These are phyloP conservation scores for Cytospora piceicola DNA, from an alignment of 2,329 filamentous ascomycete species.

Conservation along the genomic window DNA sequence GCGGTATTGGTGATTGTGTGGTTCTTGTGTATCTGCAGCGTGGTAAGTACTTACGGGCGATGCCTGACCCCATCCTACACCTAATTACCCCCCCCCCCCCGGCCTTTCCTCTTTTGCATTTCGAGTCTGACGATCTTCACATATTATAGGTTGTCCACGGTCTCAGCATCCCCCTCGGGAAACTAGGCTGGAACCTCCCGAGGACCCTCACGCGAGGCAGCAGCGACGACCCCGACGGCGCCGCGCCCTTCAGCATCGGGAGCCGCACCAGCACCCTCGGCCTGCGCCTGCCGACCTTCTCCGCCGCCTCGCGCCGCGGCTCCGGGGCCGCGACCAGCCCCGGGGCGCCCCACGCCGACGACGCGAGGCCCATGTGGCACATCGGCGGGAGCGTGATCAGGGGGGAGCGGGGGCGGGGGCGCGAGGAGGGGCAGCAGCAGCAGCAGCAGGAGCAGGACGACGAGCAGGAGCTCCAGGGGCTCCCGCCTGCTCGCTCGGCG, in stretches of 20 bases:
- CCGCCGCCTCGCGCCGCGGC: constrained; percentile 27
- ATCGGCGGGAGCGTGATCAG: constrained; percentile 48
- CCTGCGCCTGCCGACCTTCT: constrained; percentile 30
- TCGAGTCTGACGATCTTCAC: background rate
- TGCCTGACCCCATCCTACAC: background rate
- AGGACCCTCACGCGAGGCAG: constrained; percentile 60
- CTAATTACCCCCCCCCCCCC: background rate
- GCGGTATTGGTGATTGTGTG: constrained; percentile 75
- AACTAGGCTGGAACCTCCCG: constrained; percentile 66
- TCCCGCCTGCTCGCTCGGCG: background rate
- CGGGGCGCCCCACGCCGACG: constrained; percentile 32
- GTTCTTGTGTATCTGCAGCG: constrained; percentile 83
- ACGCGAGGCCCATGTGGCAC: constrained; percentile 40
- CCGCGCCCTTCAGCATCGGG: constrained; percentile 38
- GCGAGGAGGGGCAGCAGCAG: background rate
- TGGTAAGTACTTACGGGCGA: constrained; percentile 65
- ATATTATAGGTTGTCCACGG: constrained; percentile 71
- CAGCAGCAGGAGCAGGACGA: background rate
- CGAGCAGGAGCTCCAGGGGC: constrained; percentile 7
- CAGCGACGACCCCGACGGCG: constrained; percentile 32
- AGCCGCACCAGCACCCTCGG: constrained; percentile 38
- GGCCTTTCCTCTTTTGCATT: background rate
- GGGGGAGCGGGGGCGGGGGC: background rate
- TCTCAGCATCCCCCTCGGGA: constrained; percentile 77
- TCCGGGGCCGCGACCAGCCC: constrained; percentile 24